Percentiles rank a stretch among this genome's conserved stretches.
These are phyloP conservation scores for Akanthomyces lecanii DNA, from an alignment of 2,329 filamentous ascomycete species.

Conservation along the genomic window DNA sequence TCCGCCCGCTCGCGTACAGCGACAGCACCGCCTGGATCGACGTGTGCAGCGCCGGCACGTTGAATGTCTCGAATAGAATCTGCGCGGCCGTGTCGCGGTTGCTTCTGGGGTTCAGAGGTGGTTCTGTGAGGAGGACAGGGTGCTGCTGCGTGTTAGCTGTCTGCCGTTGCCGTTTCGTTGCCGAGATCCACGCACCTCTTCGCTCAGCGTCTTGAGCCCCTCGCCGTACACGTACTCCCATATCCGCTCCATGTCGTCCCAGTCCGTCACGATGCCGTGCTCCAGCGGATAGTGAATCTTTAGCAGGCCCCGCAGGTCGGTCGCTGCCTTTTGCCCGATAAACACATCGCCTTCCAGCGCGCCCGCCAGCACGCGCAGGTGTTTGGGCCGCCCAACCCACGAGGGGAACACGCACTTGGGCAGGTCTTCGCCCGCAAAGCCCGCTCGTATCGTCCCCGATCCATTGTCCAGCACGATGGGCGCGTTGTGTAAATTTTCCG, in stretches of 20 bases:
- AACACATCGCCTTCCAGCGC: conserved; percentile 96
- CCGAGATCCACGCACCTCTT: conserved; percentile 61
- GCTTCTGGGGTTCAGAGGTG: conserved; percentile 87
- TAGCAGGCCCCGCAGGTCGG: conserved; percentile 83
- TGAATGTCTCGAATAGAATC: conserved; percentile 98
- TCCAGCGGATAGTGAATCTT: conserved; percentile 96
- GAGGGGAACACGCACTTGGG: conserved; percentile 98
- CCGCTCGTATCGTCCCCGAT: conserved; percentile 93
- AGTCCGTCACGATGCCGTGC: conserved; percentile 97
- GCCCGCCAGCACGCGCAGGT: conserved; percentile 90
- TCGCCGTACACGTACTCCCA: conserved; percentile 98
- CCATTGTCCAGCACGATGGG: conserved; percentile 99
- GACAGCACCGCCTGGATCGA: conserved; percentile 97
- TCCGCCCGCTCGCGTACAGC: conserved; percentile 90
- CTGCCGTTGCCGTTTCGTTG: conserved; percentile 13
- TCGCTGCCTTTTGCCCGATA: conserved; percentile 83
- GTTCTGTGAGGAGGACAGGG: conserved; percentile 92
- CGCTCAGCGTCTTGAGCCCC: conserved; percentile 91
- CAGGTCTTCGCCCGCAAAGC: conserved; percentile 92
- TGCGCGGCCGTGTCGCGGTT: conserved; percentile 96
- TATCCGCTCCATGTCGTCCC: conserved; percentile 99
- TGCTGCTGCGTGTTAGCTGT: conserved; percentile 50
- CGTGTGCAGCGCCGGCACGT: conserved; percentile 92
- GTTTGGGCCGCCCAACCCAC: conserved; percentile 93
- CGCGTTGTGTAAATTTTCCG: conserved; percentile 80